Evolutionary conservation across 2,329 filamentous ascomycete genomes (phyloP).

Genomic region (Penicillium thymicola): DNA sequence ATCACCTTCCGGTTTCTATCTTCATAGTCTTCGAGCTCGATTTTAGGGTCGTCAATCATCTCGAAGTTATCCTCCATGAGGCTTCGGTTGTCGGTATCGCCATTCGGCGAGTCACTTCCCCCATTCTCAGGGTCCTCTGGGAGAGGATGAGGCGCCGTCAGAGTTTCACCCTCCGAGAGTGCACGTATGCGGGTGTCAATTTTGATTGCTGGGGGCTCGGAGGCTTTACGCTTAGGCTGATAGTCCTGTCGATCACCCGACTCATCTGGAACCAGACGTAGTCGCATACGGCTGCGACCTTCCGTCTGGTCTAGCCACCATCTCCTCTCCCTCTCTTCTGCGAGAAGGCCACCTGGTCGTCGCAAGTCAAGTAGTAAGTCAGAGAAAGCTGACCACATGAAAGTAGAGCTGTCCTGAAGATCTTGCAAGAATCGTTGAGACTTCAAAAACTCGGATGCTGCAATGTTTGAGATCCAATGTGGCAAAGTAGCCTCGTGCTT

Average conservation of each 20-base stretch:
- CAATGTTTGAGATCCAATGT: constrained; percentile 95
- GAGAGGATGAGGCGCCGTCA: constrained; percentile 35
- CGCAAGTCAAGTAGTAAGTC: constrained; percentile 76
- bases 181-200: constrained; percentile 46
- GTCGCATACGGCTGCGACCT: constrained; percentile 89
- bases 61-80: constrained; percentile 87
- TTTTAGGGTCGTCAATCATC: constrained; percentile 88
- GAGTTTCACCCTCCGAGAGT: constrained; percentile 42
- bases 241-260: constrained; percentile 67
- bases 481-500: constrained; percentile 84
- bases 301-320: constrained; percentile 97
- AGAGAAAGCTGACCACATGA: constrained; percentile 69
- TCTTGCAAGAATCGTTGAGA: constrained; percentile 87
- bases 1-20: constrained; percentile 98
- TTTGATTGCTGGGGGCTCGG: constrained; percentile 48
- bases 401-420: constrained; percentile 83
- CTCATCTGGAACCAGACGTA: constrained; percentile 78
- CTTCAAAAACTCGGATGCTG: constrained; percentile 85
- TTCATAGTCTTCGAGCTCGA: constrained; percentile 80
- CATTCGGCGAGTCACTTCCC: constrained; percentile 31
- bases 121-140: constrained; percentile 32
- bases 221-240: constrained; percentile 76
- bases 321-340: constrained; percentile 61
- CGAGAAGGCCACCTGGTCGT: constrained; percentile 77
- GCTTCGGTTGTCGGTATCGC: constrained; percentile 36